A percentile compares a stretch with the other conserved stretches of the same genome.
Conservation (phyloP, 345 rosid species). For the Microthlaspi erraticum region DNA sequence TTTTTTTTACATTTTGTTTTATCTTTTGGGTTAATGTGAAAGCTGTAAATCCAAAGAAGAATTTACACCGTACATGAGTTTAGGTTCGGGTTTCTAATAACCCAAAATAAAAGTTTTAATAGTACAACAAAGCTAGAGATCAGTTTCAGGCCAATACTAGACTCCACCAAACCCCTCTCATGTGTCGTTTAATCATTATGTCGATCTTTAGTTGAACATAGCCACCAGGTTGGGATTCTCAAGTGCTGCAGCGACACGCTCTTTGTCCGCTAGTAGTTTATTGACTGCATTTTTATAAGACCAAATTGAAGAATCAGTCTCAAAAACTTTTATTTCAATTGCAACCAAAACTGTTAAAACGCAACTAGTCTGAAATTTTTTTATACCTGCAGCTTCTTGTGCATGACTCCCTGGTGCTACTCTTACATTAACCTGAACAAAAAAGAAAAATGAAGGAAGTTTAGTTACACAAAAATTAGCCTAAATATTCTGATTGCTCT, state of each 20-base stretch:
- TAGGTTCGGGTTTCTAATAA: constrained; percentile 6
- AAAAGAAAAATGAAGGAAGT: neutral
- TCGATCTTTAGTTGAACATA: constrained; percentile 70
- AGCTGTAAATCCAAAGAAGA: constrained; percentile 27
- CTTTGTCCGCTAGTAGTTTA: constrained; percentile 87
- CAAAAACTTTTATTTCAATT: neutral
- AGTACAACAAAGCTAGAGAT: neutral
- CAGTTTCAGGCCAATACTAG: neutral
- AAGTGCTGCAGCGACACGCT: constrained; percentile 87
- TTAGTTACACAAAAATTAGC: neutral
- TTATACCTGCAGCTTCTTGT: constrained; percentile 78
- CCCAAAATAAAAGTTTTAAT: neutral
- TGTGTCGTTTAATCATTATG: too few relatives aligned
- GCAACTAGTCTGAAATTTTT: neutral
- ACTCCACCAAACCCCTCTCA: too few relatives aligned
- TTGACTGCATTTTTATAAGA: constrained; percentile 64
- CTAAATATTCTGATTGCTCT: neutral
- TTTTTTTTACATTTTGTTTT: neutral
- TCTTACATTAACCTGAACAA: constrained; percentile 71
- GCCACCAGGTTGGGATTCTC: constrained; percentile 87
- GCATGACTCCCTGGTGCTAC: constrained; percentile 93
- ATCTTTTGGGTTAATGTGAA: constrained; percentile 3
- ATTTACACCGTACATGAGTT: constrained; percentile 11
- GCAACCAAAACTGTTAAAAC: neutral
- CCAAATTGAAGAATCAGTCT: constrained; percentile 1